Conservation (phyloP, 2,329 filamentous ascomycete genomes). For the Cladosporium oxysporum region DNA sequence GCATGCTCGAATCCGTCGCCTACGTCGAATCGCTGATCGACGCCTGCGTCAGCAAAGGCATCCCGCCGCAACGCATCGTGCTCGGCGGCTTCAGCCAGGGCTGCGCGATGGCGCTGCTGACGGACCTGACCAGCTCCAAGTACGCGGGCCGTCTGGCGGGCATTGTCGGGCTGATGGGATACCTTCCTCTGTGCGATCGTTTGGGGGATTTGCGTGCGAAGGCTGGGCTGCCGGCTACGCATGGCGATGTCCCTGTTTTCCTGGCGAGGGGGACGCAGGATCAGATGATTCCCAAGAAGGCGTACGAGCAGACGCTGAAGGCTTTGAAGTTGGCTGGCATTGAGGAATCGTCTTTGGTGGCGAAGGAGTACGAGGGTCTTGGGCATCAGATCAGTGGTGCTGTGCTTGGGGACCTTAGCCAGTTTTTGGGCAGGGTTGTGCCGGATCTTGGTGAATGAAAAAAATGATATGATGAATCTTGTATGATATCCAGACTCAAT, state of each 20-base stretch:
- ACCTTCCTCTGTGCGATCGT: slow-evolving; percentile 46
- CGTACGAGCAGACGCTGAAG: slow-evolving; percentile 46
- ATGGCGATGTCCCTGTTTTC: slow-evolving; percentile 46
- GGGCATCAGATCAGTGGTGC: slow-evolving; percentile 47
- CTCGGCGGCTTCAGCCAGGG: slow-evolving; percentile 54
- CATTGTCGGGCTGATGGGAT: slow-evolving; percentile 50
- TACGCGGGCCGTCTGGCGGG: slow-evolving; percentile 45
- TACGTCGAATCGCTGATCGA: slow-evolving; percentile 48
- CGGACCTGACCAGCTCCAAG: slow-evolving; percentile 42
- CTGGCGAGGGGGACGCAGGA: slow-evolving; percentile 51
- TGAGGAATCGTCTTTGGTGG: slow-evolving; percentile 41
- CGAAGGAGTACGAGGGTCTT: slow-evolving; percentile 52
- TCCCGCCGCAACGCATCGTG: slow-evolving; percentile 46
- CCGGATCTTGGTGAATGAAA: slow-evolving; percentile 30
- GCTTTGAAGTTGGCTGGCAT: slow-evolving; percentile 44
- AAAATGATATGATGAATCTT: neutral
- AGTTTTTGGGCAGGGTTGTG: slow-evolving; percentile 44
- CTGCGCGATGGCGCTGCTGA: slow-evolving; percentile 48
- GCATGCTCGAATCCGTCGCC: slow-evolving; percentile 42
- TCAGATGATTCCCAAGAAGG: slow-evolving; percentile 48
- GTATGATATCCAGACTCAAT: slow-evolving; percentile 1
- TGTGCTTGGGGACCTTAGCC: slow-evolving; percentile 50
- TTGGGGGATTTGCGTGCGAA: slow-evolving; percentile 43
- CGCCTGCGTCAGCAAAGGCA: slow-evolving; percentile 43
- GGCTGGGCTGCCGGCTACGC: slow-evolving; percentile 37